Evolutionary conservation across 139 green algal genomes (phyloP), one percentile per base, ranked within the genome.

Genomic region (Trebouxia sp.): DNA sequence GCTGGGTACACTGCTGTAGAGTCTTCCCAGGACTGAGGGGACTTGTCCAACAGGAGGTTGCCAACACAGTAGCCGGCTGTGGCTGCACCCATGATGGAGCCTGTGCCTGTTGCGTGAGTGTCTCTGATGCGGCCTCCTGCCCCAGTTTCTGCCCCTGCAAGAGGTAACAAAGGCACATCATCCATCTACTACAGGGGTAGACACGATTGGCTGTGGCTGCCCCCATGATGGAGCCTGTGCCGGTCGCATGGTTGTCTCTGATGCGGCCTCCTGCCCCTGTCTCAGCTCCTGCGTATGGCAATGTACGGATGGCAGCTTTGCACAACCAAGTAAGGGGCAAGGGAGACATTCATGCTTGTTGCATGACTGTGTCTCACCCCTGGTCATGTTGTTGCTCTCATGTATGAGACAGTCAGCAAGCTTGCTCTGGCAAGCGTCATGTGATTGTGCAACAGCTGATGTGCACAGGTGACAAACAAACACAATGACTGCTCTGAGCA

Each of bases 61-160:
- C 97, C 96, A 1, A 95, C 90, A 82, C 96, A 99, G 89, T 99
- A 99, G 14, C 97, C 97, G 0, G 96, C 96, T 20, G 95, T 98
- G 69, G 89, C 88, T 0, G 90, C 95, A 22, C 94, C 93, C 91
- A 99, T 96, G 28, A 99, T 95, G 69, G 95, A 98, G 32, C 97
- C 97, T 5, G 87, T 96, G 78, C 97, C 97, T 20, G 97, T 99
- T 50, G 97, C 97, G 82, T 99, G 97, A 26, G 97, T 99, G 92
- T 99, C 97, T 32, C 97, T 90, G 70, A 99, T 98, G 77, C 97
- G 91, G 17, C 96, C 97, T 12, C 97, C 97, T 14, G 96, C 92
- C 30, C 96, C 97, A 0, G 97, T 99, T 87, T 99, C 97, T 22
- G 97, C 95, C 55, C 97, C 94, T 88, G 91, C 38, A 50, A 8